phyloP scores from a whole-genome alignment of 73 alveolate genomes.

The Paramecium biaurelia region DNA sequence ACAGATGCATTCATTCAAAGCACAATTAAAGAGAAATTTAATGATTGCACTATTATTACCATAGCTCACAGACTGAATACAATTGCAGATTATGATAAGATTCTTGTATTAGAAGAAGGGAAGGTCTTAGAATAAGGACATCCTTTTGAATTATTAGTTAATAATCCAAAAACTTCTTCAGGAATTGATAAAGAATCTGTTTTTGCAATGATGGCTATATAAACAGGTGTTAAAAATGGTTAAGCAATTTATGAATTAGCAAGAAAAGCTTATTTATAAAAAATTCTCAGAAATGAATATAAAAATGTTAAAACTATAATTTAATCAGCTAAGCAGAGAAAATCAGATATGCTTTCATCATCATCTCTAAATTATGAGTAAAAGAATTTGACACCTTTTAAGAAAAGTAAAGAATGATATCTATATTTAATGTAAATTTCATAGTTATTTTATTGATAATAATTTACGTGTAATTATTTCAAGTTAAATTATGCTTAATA shows the following conservation, averaged over 20 bases:
- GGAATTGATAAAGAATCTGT: not conserved
- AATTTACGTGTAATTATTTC: not conserved
- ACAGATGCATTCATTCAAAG: slow-evolving; percentile 70
- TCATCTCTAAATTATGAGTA: not conserved
- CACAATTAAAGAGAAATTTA: slow-evolving; percentile 69
- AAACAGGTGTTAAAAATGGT: slow-evolving; percentile 55
- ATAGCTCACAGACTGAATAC: slow-evolving; percentile 80
- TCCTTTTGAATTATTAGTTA: slow-evolving; percentile 60
- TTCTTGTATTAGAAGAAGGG: slow-evolving; percentile 76
- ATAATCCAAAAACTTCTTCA: not conserved
- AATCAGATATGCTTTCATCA: not conserved
- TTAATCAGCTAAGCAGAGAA: not conserved
- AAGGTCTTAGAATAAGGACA: slow-evolving; percentile 68
- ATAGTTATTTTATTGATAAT: no score
- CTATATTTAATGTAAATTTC: no score
- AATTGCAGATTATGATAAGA: slow-evolving; percentile 76
- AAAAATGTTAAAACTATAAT: not conserved
- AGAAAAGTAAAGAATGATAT: not conserved
- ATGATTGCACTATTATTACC: slow-evolving; percentile 71
- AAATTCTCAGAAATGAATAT: not conserved
- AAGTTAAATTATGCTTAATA: not conserved
- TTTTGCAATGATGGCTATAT: slow-evolving; percentile 37
- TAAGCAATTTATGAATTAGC: slow-evolving; percentile 43
- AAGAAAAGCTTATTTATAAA: not conserved
- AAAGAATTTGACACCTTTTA: not conserved